These are phyloP conservation scores for barrel medic (Medicago truncatula) DNA, from an alignment of 306 rosid genomes.

Conservation along the genomic window DNA sequence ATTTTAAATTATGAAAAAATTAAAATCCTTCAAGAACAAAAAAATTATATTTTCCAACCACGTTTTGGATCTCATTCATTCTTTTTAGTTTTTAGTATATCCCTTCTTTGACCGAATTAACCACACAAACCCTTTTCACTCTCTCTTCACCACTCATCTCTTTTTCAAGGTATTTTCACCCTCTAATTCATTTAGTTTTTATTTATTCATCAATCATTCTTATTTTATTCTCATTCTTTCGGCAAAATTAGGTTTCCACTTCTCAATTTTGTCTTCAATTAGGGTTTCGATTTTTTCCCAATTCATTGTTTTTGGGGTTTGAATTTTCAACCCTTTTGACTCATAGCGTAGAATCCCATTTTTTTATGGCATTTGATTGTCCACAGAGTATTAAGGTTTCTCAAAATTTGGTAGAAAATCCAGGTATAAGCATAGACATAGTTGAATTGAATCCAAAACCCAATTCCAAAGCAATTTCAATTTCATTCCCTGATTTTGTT, in stretches of 20 bases:
- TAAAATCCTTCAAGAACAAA: too few relatives aligned
- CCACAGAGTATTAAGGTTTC: constrained; percentile 60
- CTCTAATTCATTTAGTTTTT: neutral
- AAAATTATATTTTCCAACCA: neutral
- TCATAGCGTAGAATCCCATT: constrained; percentile 38
- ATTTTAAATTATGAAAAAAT: too few relatives aligned
- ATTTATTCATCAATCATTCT: neutral
- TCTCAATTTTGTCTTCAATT: neutral
- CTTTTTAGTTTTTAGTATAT: too few relatives aligned
- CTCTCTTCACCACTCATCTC: constrained; percentile 12
- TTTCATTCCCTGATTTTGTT: constrained; percentile 25
- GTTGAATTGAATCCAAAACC: constrained; percentile 46
- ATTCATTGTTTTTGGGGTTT: constrained; percentile 49
- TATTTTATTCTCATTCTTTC: neutral
- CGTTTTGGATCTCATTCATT: constrained; percentile 12
- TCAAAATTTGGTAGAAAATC: constrained; percentile 54
- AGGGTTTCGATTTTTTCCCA: constrained; percentile 34
- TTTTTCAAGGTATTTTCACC: constrained; percentile 49
- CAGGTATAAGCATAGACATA: constrained; percentile 36
- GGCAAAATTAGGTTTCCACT: constrained; percentile 1
- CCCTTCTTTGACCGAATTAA: constrained; percentile 3
- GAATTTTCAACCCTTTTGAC: constrained; percentile 48
- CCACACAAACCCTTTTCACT: constrained; percentile 16
- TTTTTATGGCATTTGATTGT: constrained; percentile 96
- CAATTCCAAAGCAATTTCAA: constrained; percentile 32